phyloP scores from a whole-genome alignment of 768 basidiomycete genomes.

The Boletus rubroflammeus region DNA sequence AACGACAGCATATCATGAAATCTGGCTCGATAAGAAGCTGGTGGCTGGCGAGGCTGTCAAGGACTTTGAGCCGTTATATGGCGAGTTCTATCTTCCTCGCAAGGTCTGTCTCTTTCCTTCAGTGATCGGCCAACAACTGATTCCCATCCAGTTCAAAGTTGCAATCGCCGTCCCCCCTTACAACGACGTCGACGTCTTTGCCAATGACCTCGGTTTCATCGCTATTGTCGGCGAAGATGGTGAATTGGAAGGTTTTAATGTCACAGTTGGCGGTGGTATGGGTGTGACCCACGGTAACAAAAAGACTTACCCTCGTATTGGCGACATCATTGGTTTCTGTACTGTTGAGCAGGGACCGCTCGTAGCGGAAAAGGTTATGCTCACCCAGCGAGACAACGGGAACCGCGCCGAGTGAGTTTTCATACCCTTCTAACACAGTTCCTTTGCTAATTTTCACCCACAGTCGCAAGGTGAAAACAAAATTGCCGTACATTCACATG shows the following conservation, averaged over 20 bases:
- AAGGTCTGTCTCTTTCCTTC: slow-evolving; percentile 53
- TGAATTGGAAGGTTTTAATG: slow-evolving; percentile 88
- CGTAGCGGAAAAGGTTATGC: slow-evolving; percentile 91
- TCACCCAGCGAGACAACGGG: slow-evolving; percentile 92
- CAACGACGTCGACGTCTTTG: slow-evolving; percentile 94
- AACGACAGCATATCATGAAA: slow-evolving; percentile 95
- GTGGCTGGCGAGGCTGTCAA: slow-evolving; percentile 92
- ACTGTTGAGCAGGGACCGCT: slow-evolving; percentile 78
- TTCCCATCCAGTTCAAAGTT: slow-evolving; percentile 77
- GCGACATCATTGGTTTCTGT: slow-evolving; percentile 89
- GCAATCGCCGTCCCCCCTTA: slow-evolving; percentile 94
- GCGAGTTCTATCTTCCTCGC: slow-evolving; percentile 93
- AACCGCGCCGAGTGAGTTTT: slow-evolving; percentile 83
- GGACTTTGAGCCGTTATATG: slow-evolving; percentile 96
- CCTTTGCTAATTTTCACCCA: slow-evolving; percentile 1
- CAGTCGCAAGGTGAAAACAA: slow-evolving; percentile 56
- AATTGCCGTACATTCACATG: neutral
- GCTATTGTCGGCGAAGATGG: slow-evolving; percentile 79
- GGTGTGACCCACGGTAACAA: slow-evolving; percentile 99
- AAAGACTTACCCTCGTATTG: slow-evolving; percentile 94
- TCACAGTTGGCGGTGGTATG: slow-evolving; percentile 94
- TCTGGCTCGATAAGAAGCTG: slow-evolving; percentile 97
- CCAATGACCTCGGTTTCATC: slow-evolving; percentile 96
- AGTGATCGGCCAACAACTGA: neutral
- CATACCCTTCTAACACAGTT: neutral